phyloP scores from a whole-genome alignment of 2,329 filamentous ascomycete genomes.

The Fusarium sacchari region DNA sequence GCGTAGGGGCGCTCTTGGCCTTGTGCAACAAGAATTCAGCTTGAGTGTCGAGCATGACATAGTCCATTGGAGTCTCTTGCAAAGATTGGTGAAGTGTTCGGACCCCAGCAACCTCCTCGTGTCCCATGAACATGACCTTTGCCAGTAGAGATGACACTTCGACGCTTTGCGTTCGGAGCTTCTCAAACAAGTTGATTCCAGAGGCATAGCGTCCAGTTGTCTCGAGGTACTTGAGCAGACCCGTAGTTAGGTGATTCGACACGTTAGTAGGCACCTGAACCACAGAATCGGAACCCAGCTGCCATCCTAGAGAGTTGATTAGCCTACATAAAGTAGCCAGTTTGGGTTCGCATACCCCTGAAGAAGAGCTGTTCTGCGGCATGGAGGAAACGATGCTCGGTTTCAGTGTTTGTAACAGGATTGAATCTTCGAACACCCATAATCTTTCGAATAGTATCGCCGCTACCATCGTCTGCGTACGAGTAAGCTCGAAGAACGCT shows the following conservation, averaged over 20 bases:
- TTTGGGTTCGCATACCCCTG: slow-evolving; percentile 67
- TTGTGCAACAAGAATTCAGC: slow-evolving; percentile 92
- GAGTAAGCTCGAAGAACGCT: slow-evolving; percentile 94
- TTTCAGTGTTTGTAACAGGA: slow-evolving; percentile 97
- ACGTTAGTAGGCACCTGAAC: slow-evolving; percentile 98
- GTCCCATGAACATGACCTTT: slow-evolving; percentile 90
- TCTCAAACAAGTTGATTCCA: slow-evolving; percentile 97
- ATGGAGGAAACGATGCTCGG: slow-evolving; percentile 94
- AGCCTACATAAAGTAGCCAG: slow-evolving; percentile 9
- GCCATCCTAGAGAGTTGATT: slow-evolving; percentile 72
- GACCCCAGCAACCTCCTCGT: slow-evolving; percentile 97
- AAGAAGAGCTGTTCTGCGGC: slow-evolving; percentile 96
- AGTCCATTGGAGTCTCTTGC: slow-evolving; percentile 95
- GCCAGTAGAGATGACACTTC: slow-evolving; percentile 94
- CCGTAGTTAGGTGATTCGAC: slow-evolving; percentile 94
- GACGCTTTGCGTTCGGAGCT: slow-evolving; percentile 87
- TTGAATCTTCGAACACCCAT: slow-evolving; percentile 98
- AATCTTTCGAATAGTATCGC: slow-evolving; percentile 94
- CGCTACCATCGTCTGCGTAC: slow-evolving; percentile 94
- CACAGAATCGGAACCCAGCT: slow-evolving; percentile 94
- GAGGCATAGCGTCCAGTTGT: slow-evolving; percentile 95
- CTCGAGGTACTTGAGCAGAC: slow-evolving; percentile 91
- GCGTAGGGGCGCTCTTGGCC: slow-evolving; percentile 65
- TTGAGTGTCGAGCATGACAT: slow-evolving; percentile 93
- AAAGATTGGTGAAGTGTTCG: slow-evolving; percentile 87